Base-by-base conservation (phyloP, 2,329 filamentous ascomycete species). In the Scedosporium aurantiacum region DNA sequence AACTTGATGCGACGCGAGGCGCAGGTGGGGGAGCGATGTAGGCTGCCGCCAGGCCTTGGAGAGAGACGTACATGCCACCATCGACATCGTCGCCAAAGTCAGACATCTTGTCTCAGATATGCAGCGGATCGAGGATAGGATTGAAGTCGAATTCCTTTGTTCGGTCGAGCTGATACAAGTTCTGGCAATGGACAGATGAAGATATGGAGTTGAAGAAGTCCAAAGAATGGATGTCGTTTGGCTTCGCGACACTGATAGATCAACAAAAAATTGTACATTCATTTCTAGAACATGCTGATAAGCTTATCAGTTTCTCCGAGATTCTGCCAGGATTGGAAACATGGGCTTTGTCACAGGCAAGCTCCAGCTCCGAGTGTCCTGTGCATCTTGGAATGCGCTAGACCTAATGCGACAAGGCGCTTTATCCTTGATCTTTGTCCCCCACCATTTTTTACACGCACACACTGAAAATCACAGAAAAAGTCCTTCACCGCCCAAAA, bases 21-120 rank as follows among this genome's bases (percentile, higher is more conserved):
- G 47, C 32, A 32, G 32, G 32, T n/a, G 7, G 32, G 14, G 40
- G 25, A 23, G 5, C 7, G 23, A 10, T n/a, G 25, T 45, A 41
- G 8, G 2, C 21, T 52, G 50, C 5, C 5, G 32, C 16, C 8
- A 23, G 40, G 18, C n/a, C 10, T 58, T 8, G 25, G n/a, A 10
- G 40, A 25, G 65, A 60, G 21, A 75, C 81, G 77, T 75, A 85
- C 82, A 76, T 80, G 67, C 77, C 80, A 67, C 78, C 82, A 66
- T 77, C 79, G 69, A 84, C 83, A 67, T 87, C 83, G 69, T 87
- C 84, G 67, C 85, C 87, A 76, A 86, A 86, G 76, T 90, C 87
- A 74, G 87, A 91, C 88, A 91, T 90, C 21, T 62, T 75, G 58
- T 40, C 27, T 28, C 23, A 21, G 27, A 37, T 32, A 32, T 50